A percentile compares a stretch with the other conserved stretches of the same genome.
Evolutionary conservation across 202 grass and related monocot species (phyloP).

Genomic region (Saccharum hybrid): DNA sequence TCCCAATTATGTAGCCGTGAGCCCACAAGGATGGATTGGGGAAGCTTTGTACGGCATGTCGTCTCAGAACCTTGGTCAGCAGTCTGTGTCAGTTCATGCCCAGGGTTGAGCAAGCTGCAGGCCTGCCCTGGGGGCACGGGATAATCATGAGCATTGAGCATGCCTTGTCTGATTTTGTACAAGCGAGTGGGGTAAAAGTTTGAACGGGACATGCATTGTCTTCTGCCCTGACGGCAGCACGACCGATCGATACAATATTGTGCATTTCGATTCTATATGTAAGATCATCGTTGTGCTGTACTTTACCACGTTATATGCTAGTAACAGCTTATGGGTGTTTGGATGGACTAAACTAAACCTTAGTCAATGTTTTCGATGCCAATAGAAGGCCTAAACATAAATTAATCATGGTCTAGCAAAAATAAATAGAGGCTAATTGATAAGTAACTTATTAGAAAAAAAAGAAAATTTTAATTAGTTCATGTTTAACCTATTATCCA

Average conservation of each 20-base stretch:
- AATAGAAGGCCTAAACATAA: too few relatives aligned
- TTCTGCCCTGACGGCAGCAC: slow-evolving; percentile 21
- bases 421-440: too few relatives aligned
- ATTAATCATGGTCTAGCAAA: too few relatives aligned
- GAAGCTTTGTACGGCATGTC: not conserved
- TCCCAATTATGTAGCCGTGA: not conserved
- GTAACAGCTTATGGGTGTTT: too few relatives aligned
- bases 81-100: not conserved
- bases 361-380: too few relatives aligned
- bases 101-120: not conserved
- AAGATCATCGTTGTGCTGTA: too few relatives aligned
- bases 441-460: too few relatives aligned
- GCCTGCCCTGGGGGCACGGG: slow-evolving; percentile 16
- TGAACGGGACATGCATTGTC: slow-evolving; percentile 30
- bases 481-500: too few relatives aligned
- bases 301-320: too few relatives aligned
- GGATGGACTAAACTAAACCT: too few relatives aligned
- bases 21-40: not conserved
- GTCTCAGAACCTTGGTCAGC: not conserved
- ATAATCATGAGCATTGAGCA: slow-evolving; percentile 46
- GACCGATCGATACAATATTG: not conserved
- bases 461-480: too few relatives aligned
- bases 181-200: slow-evolving; percentile 29
- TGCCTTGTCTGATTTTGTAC: slow-evolving; percentile 38
- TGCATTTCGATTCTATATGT: too few relatives aligned